Conservation (phyloP, 495 filamentous ascomycete species). For the Entonaema liquescens region DNA sequence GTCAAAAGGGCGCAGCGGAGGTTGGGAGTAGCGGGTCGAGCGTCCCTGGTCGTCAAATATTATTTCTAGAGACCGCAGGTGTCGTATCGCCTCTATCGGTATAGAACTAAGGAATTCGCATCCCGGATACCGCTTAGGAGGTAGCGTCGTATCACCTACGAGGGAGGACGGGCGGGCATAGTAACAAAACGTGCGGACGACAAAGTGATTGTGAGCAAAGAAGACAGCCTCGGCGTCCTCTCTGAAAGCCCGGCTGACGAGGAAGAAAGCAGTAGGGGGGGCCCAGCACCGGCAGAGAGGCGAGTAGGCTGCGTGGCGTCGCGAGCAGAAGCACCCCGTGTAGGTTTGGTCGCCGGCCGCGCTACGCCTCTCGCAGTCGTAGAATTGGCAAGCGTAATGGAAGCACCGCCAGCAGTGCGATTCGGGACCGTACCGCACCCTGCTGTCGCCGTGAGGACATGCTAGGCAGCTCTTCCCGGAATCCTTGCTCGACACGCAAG, state of each 20-base stretch:
- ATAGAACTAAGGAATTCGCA: background rate
- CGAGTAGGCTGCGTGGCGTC: background rate
- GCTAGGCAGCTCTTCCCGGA: background rate
- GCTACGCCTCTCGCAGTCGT: background rate
- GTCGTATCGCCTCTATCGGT: constrained; percentile 1
- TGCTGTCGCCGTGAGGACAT: background rate
- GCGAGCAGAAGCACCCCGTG: background rate
- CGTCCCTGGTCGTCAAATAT: background rate
- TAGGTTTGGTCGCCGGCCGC: background rate
- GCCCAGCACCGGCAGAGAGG: constrained; percentile 8
- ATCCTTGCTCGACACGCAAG: background rate
- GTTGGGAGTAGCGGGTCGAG: background rate
- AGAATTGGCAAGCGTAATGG: constrained; percentile 4
- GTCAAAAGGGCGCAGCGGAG: background rate
- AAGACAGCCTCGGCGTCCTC: background rate
- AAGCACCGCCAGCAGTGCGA: background rate
- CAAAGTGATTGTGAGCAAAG: background rate
- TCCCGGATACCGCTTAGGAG: background rate
- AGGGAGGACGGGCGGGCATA: background rate
- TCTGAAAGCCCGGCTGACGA: constrained; percentile 1
- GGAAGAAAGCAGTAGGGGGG: background rate
- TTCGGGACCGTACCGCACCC: background rate
- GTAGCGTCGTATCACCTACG: background rate
- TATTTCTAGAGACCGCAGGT: background rate
- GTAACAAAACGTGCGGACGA: background rate